Percentiles rank a stretch among this genome's conserved stretches.
Conservation (phyloP, 129 eudicot species). For the Artemisia argyi region DNA sequence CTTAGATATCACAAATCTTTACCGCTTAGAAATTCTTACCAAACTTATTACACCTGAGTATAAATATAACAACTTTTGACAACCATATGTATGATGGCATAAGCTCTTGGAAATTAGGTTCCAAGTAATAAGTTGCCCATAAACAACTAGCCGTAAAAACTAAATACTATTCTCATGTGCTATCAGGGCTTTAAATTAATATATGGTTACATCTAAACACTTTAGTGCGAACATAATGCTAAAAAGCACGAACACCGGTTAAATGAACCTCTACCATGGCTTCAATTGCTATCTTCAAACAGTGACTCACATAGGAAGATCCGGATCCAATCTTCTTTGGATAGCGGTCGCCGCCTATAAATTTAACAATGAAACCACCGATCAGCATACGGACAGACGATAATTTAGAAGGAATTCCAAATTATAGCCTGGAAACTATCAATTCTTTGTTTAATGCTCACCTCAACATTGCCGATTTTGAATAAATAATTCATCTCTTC, state of each 20-base stretch:
- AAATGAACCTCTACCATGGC: background rate
- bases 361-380: constrained; percentile 10
- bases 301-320: constrained; percentile 60
- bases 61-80: background rate
- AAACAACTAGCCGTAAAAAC: background rate
- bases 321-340: constrained; percentile 90
- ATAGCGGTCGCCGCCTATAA: constrained; percentile 93
- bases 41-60: background rate
- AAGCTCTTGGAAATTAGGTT: constrained; percentile 1
- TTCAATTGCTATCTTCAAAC: background rate
- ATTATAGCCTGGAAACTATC: background rate
- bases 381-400: background rate
- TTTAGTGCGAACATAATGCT: background rate
- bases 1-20: too few species aligned
- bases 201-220: constrained; percentile 14
- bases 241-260: background rate
- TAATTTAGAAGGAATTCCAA: background rate
- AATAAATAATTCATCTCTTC: constrained; percentile 90
- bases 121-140: constrained; percentile 5
- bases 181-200: background rate
- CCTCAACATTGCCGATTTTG: constrained; percentile 95
- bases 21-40: too few species aligned
- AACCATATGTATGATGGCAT: background rate
- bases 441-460: constrained; percentile 17
- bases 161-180: constrained; percentile 15